Evolutionary conservation across 768 basidiomycete genomes (phyloP).

Genomic region (Xerocomellus chrysenteron): DNA sequence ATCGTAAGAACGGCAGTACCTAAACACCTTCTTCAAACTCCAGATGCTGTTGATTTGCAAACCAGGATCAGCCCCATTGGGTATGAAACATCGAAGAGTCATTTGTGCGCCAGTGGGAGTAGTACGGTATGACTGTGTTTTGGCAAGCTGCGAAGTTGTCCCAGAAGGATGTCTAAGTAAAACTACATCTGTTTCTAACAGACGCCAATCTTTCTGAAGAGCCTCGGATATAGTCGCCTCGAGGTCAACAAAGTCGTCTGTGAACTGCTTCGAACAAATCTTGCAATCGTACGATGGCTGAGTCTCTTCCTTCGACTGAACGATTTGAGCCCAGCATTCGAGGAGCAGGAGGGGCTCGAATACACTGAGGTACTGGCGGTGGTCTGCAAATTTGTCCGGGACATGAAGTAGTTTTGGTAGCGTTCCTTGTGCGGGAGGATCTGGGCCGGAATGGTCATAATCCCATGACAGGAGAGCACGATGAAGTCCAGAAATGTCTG

Average conservation of each 20-base stretch:
- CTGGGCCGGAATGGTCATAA: constrained; percentile 63
- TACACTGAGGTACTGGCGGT: constrained; percentile 64
- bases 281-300: constrained; percentile 57
- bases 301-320: constrained; percentile 69
- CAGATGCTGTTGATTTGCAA: constrained; percentile 67
- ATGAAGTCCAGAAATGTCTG: constrained; percentile 79
- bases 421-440: constrained; percentile 53
- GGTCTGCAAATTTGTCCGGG: constrained; percentile 63
- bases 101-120: constrained; percentile 50
- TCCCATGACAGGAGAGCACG: constrained; percentile 82
- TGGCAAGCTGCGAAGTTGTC: constrained; percentile 64
- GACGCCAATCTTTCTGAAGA: constrained; percentile 67
- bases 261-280: constrained; percentile 65
- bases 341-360: constrained; percentile 85
- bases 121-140: constrained; percentile 52
- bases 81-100: constrained; percentile 55
- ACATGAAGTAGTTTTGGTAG: constrained; percentile 42
- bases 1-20: constrained; percentile 43
- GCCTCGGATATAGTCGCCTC: constrained; percentile 60
- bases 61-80: constrained; percentile 50
- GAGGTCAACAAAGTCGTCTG: constrained; percentile 82
- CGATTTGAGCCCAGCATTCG: constrained; percentile 90
- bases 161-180: constrained; percentile 62
- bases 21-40: constrained; percentile 76
- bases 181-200: constrained; percentile 86